Percentiles rank a stretch among this genome's conserved stretches.
phyloP scores from a whole-genome alignment of 1,284 basidiomycete species.

The Tylopilus sp. region DNA sequence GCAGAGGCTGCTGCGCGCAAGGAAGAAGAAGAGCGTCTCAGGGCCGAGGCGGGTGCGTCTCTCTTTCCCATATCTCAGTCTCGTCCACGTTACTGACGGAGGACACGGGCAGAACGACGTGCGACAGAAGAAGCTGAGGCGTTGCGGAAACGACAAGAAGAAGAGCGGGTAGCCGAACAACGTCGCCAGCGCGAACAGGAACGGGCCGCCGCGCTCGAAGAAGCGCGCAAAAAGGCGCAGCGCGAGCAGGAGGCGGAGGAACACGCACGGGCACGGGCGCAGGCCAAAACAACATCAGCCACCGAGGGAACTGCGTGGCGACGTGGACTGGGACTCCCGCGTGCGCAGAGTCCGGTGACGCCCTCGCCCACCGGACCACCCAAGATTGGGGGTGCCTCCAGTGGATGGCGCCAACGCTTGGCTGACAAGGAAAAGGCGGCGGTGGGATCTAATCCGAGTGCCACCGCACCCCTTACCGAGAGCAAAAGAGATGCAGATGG shows the following conservation, averaged over 20 bases:
- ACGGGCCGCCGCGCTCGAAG: constrained; percentile 57
- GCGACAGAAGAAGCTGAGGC: constrained; percentile 59
- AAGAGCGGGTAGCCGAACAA: constrained; percentile 50
- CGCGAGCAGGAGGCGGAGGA: constrained; percentile 80
- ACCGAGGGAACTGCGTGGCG: constrained; percentile 13
- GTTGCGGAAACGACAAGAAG: constrained; percentile 55
- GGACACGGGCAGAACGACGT: constrained; percentile 43
- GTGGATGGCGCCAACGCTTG: constrained; percentile 53
- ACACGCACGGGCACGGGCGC: constrained; percentile 39
- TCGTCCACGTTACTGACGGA: background rate
- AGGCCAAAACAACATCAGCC: constrained; percentile 14
- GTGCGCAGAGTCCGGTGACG: constrained; percentile 30
- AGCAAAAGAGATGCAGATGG: constrained; percentile 59
- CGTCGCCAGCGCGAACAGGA: constrained; percentile 68
- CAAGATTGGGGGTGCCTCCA: constrained; percentile 38
- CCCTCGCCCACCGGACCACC: constrained; percentile 28
- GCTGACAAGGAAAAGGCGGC: constrained; percentile 38
- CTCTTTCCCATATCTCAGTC: background rate
- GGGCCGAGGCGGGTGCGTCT: constrained; percentile 38
- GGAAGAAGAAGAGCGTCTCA: constrained; percentile 51
- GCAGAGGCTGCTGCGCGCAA: constrained; percentile 36
- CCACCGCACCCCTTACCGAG: constrained; percentile 34
- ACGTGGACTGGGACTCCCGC: constrained; percentile 30
- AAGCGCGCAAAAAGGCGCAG: constrained; percentile 58
- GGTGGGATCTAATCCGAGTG: constrained; percentile 17